Base-by-base conservation (phyloP, 2,329 filamentous ascomycete species). In the Arthrobotrys pseudoclavata region DNA sequence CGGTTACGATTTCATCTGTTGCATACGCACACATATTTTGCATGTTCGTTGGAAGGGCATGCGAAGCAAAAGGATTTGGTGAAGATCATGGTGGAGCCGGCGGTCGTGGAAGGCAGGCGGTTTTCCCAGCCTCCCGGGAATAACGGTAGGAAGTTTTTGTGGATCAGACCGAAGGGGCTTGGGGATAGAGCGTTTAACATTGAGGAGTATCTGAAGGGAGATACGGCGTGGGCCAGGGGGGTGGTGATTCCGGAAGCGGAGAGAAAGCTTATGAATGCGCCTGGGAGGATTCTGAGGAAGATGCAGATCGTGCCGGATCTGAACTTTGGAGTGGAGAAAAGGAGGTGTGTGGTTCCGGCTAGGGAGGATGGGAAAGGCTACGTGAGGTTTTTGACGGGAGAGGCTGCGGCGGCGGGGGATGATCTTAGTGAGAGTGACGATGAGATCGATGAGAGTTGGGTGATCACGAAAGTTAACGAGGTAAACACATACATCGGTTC, bases 281-380 rank as follows among this genome's bases (percentile, higher is more conserved):
- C 89, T 42, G 84, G 86, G 18, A 66, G 69, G 60, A 53, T 66
- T 9, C 47, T 62, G 22, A 72, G 15, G 40, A 64, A 62, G 20
- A 72, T 60, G 63, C 60, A 62, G 9, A 47, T 66, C 18, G 69
- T 72, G 4, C 69, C 69, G 34, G 42, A 34, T 20, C 15, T 72
- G 26, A 37, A 20, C 2, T 24, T 18, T 20, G 7, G 6, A 1
- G 40, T 10, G 12, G 87, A 88, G 82, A 85, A 92, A 82, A 87
- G 93, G 60, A 92, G 90, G 2, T 85, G 86, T 63, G 95, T 93
- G 79, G 92, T 96, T 82, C 87, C 97, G 6, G 94, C 97, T 83
- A 98, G 98, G 83, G 89, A 98, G 72, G 96, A 94, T 15, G 86
- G 99, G 22, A 91, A 95, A 0, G 93, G 42, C 0, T 72, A 57